Evolutionary conservation across 1,139 yeast species (phyloP), one percentile per base, ranked within the genome.

Genomic region (Arxiozyma slooffiae): DNA sequence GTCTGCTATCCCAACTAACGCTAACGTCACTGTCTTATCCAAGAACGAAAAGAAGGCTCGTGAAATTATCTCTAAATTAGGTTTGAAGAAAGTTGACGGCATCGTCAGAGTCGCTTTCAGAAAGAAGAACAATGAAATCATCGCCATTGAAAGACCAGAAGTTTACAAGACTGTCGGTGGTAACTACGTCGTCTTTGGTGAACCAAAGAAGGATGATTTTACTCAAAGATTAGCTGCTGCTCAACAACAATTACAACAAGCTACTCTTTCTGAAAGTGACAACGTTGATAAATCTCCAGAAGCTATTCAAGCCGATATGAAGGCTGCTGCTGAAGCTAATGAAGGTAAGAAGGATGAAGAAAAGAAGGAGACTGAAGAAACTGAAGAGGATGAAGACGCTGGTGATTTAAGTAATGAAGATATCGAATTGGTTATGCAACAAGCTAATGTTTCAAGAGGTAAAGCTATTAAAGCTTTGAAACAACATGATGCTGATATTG

Each of bases 1-100:
- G 56, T 55, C 57, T 40, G 52, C 57, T 38, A 53, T 51, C 26
- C 52, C 54, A 71, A 87, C 82, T 71, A 95, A 95, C 64, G 85
- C 96, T 65, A 82, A 82, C 71, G 92, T 89, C 68, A 76, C 83
- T 68, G 79, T 90, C 71, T 77, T 85, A 74, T 78, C 92, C 70
- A 87, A 85, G 76, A 85, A 87, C 75, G 97, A 90, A 77, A 86
- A 87, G 81, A 89, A 90, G 78, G 97, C 98, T 67, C 85, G 95
- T 77, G 90, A 85, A 70, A 74, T 84, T 68, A 84, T 92, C 75
- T 76, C 82, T 75, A 90, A 90, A 77, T 81, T 90, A 67, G 88
- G 86, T 72, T 80, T 92, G 75, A 88, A 87, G 81, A 88, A 81
- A 75, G 80, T 92, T 69, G 84, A 85, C 70, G 96, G 96, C 64